These are phyloP conservation scores for Metschnikowia similis DNA, from an alignment of 805 yeast species.

Conservation along the genomic window DNA sequence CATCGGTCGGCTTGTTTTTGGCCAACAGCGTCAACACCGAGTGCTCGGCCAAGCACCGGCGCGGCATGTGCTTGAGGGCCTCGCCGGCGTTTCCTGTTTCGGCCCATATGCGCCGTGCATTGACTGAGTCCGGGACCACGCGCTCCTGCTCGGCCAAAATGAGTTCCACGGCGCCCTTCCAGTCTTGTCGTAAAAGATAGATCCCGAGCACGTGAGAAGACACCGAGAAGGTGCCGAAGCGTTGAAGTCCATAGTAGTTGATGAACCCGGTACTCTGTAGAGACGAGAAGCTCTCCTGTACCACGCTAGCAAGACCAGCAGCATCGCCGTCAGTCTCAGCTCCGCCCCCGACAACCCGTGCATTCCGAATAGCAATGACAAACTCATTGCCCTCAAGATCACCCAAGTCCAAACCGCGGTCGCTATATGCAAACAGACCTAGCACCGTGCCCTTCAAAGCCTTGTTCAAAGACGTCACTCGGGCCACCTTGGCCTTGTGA, in stretches of 20 bases:
- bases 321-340: not conserved
- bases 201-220: conserved; percentile 88
- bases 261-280: conserved; percentile 72
- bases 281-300: conserved; percentile 52
- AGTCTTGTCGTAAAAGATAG: conserved; percentile 62
- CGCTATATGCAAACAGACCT: conserved; percentile 73
- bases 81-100: conserved; percentile 59
- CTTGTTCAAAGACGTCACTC: conserved; percentile 72
- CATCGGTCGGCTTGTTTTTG: conserved; percentile 42
- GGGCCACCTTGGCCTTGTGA: conserved; percentile 62
- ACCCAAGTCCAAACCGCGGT: conserved; percentile 65
- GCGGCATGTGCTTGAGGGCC: conserved; percentile 78
- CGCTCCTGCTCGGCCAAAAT: conserved; percentile 82
- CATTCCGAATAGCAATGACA: conserved; percentile 76
- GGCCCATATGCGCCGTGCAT: conserved; percentile 80
- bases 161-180: conserved; percentile 76
- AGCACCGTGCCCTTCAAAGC: conserved; percentile 72
- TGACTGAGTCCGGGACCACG: conserved; percentile 76
- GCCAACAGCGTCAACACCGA: conserved; percentile 61
- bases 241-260: conserved; percentile 96
- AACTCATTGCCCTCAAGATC: conserved; percentile 88
- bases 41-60: conserved; percentile 80
- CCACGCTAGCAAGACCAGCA: conserved; percentile 38
- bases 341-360: conserved; percentile 25
- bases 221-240: conserved; percentile 93